Percentiles rank a stretch among this genome's conserved stretches.
Conservation (phyloP, 1,284 basidiomycete genomes). For the Afroboletus lepidellus region DNA sequence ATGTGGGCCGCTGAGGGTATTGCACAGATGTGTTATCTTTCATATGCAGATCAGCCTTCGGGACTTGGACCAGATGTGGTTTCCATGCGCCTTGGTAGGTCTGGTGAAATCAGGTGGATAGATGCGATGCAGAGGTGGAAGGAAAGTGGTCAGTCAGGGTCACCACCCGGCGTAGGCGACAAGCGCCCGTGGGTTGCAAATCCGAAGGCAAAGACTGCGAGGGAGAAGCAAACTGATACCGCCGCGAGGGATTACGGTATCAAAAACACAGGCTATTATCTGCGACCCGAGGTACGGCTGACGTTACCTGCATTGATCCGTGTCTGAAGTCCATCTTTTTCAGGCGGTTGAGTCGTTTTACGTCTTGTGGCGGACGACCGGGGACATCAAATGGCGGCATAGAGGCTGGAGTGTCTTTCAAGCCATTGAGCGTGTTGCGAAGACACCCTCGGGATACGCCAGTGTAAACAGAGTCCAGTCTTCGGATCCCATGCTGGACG, state of each 20-base stretch:
- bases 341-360: constrained; percentile 72
- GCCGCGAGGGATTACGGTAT: constrained; percentile 41
- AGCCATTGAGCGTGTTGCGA: constrained; percentile 60
- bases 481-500: constrained; percentile 36
- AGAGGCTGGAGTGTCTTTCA: constrained; percentile 76
- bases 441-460: constrained; percentile 58
- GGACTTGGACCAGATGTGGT: constrained; percentile 65
- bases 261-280: constrained; percentile 45
- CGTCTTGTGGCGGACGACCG: constrained; percentile 68
- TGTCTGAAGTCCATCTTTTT: background rate
- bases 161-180: constrained; percentile 54
- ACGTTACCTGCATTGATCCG: background rate
- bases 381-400: constrained; percentile 68
- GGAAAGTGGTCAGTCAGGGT: constrained; percentile 38
- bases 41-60: constrained; percentile 60
- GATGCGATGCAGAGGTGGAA: constrained; percentile 54
- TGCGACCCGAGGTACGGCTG: constrained; percentile 62
- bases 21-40: constrained; percentile 63
- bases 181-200: constrained; percentile 33
- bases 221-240: constrained; percentile 27
- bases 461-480: constrained; percentile 50
- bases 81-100: constrained; percentile 38
- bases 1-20: constrained; percentile 68
- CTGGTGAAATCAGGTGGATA: constrained; percentile 45
- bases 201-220: constrained; percentile 16